These are phyloP conservation scores for Colletotrichum orbiculare DNA, from an alignment of 2,329 filamentous ascomycete genomes.

Conservation along the genomic window DNA sequence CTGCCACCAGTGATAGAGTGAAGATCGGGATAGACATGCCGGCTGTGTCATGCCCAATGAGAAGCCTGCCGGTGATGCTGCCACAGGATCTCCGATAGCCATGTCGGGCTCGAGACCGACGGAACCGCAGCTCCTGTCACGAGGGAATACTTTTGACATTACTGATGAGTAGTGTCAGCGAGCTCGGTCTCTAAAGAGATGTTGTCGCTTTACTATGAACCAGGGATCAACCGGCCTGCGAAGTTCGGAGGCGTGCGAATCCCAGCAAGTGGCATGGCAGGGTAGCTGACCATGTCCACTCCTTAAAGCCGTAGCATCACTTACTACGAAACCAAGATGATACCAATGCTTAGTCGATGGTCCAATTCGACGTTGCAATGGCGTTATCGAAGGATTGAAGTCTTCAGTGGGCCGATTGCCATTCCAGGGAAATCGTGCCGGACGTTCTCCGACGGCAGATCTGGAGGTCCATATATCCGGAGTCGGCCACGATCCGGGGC, in stretches of 20 bases:
- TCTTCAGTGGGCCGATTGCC: slow-evolving; percentile 10
- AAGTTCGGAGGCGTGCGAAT: too few relatives aligned
- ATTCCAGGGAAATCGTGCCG: neutral
- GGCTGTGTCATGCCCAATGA: too few relatives aligned
- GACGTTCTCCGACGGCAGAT: slow-evolving; percentile 3
- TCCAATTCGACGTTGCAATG: slow-evolving; percentile 6
- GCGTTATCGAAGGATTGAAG: slow-evolving; percentile 22
- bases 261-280: neutral
- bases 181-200: too few relatives aligned
- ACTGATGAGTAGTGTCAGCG: too few relatives aligned
- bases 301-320: neutral
- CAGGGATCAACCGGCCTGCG: too few relatives aligned
- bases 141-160: too few relatives aligned
- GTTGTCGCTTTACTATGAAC: too few relatives aligned
- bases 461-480: neutral
- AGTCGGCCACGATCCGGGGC: neutral
- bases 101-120: too few relatives aligned
- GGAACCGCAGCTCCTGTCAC: too few relatives aligned
- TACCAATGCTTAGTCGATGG: neutral
- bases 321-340: too few relatives aligned
- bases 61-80: too few relatives aligned
- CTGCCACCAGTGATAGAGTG: neutral
- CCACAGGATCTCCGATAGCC: too few relatives aligned
- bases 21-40: neutral
- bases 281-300: neutral